Conservation (phyloP, 2,329 filamentous ascomycete species). For the Sclerotinia borealis region DNA sequence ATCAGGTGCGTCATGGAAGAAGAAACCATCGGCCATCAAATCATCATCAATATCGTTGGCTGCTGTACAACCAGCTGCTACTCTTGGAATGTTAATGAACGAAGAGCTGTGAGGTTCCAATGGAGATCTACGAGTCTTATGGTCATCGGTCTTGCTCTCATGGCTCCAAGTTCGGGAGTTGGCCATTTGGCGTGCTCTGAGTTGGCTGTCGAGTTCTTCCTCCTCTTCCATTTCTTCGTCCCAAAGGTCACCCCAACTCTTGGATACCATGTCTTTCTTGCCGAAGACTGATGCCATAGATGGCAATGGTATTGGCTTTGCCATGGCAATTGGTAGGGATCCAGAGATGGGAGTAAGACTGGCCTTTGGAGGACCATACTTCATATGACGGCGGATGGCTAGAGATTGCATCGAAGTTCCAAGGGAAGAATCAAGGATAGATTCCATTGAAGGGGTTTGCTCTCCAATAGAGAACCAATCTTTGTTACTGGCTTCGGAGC, state of each 20-base stretch:
- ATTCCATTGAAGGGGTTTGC: conserved; percentile 76
- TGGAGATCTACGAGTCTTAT: conserved; percentile 44
- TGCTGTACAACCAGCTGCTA: conserved; percentile 35
- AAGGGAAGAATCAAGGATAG: conserved; percentile 76
- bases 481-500: conserved; percentile 60
- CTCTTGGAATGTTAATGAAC: conserved; percentile 41
- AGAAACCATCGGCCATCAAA: conserved; percentile 61
- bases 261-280: conserved; percentile 73
- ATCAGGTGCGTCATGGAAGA: conserved; percentile 59
- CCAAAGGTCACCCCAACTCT: conserved; percentile 99
- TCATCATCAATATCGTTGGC: conserved; percentile 55
- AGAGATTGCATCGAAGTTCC: conserved; percentile 76
- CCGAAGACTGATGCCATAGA: conserved; percentile 69
- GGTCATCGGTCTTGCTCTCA: conserved; percentile 41
- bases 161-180: conserved; percentile 76
- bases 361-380: conserved; percentile 41
- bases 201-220: conserved; percentile 54
- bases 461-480: conserved; percentile 76
- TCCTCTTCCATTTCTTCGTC: conserved; percentile 83
- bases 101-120: conserved; percentile 49
- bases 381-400: conserved; percentile 45
- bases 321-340: conserved; percentile 73
- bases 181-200: conserved; percentile 54
- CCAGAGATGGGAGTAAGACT: conserved; percentile 56
- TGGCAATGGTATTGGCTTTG: conserved; percentile 60